Evolutionary conservation across 2,329 filamentous ascomycete species (phyloP).

Genomic region (Colletotrichum agaves): DNA sequence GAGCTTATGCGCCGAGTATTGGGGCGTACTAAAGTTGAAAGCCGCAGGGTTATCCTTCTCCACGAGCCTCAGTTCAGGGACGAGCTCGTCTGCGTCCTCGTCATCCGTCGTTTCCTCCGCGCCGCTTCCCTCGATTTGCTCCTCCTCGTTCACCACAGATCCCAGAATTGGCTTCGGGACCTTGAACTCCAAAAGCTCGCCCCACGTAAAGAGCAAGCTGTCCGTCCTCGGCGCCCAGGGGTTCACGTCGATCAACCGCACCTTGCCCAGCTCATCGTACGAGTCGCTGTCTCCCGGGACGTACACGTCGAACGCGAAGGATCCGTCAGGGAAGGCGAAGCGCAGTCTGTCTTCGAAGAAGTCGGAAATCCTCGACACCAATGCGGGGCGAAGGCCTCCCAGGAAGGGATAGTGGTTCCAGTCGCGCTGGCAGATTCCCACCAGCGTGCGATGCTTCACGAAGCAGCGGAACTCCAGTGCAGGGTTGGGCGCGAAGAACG

Average conservation of each 20-base stretch:
- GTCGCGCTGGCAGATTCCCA: conserved; percentile 90
- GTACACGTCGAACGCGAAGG: conserved; percentile 93
- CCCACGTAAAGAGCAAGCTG: conserved; percentile 88
- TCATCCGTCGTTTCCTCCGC: conserved; percentile 51
- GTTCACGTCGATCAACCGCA: conserved; percentile 93
- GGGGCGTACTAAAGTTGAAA: conserved; percentile 84
- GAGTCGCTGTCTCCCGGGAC: conserved; percentile 74
- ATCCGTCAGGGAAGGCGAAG: conserved; percentile 82
- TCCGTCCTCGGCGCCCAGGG: conserved; percentile 94
- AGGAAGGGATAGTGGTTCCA: conserved; percentile 92
- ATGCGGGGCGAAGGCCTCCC: conserved; percentile 66
- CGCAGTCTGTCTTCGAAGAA: conserved; percentile 83
- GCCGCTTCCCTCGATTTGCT: conserved; percentile 46
- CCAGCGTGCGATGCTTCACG: conserved; percentile 81
- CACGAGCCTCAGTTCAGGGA: conserved; percentile 81
- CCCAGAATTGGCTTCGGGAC: conserved; percentile 69
- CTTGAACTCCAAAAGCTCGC: conserved; percentile 81
- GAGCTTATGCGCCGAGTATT: conserved; percentile 95
- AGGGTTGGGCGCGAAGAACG: conserved; percentile 89
- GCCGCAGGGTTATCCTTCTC: conserved; percentile 88
- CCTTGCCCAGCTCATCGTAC: conserved; percentile 72
- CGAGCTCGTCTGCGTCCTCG: conserved; percentile 57
- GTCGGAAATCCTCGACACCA: conserved; percentile 75
- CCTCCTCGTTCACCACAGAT: conserved; percentile 50
- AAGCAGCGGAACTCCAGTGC: conserved; percentile 96